phyloP scores from a whole-genome alignment of 257 asterid genomes.

The Lycium ferocissimum region DNA sequence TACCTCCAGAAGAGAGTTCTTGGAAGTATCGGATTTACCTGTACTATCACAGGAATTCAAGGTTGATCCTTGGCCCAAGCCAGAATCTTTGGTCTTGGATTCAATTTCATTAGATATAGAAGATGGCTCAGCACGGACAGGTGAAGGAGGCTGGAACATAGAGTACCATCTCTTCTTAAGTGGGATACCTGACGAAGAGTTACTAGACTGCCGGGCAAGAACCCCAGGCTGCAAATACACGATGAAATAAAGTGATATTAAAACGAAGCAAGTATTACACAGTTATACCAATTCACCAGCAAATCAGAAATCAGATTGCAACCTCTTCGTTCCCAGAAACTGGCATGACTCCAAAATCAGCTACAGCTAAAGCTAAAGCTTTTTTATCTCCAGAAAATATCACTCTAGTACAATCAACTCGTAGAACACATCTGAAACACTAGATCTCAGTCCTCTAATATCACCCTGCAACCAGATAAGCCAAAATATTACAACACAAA shows the following conservation, averaged over 20 bases:
- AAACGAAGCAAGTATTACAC: neutral
- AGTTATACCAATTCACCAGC: conserved; percentile 17
- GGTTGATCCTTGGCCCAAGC: conserved; percentile 38
- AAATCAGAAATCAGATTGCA: conserved; percentile 24
- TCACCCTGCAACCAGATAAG: neutral
- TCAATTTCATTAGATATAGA: conserved; percentile 35
- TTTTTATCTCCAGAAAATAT: neutral
- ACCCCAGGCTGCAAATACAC: conserved; percentile 56
- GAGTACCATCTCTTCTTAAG: conserved; percentile 81
- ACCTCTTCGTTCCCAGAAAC: conserved; percentile 35
- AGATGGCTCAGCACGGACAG: conserved; percentile 53
- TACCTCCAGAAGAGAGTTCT: conserved; percentile 37
- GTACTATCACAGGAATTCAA: conserved; percentile 34
- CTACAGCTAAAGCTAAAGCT: conserved; percentile 6
- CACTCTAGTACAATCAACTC: conserved; percentile 26
- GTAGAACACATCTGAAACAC: conserved; percentile 35
- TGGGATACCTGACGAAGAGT: conserved; percentile 66
- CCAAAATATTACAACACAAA: conserved; percentile 18
- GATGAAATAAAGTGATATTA: conserved; percentile 20
- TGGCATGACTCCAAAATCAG: conserved; percentile 31
- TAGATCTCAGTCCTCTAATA: conserved; percentile 20
- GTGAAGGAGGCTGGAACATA: conserved; percentile 52
- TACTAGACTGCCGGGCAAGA: conserved; percentile 54
- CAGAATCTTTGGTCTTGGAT: conserved; percentile 38
- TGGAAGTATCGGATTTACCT: conserved; percentile 45